These are phyloP conservation scores for Trifolium dubium DNA, from an alignment of 306 rosid genomes.

Conservation along the genomic window DNA sequence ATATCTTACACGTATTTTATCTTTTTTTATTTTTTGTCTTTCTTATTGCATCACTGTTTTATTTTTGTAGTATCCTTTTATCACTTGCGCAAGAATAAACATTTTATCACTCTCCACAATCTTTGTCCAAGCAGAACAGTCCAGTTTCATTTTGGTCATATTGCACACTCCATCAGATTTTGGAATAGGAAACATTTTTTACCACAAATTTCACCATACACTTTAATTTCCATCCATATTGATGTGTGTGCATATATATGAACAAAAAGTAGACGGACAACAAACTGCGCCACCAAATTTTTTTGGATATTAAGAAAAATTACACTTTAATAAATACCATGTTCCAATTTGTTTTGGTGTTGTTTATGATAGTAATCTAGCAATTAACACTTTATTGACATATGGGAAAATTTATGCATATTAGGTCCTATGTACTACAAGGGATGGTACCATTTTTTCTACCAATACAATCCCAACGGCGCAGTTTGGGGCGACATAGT, in stretches of 20 bases:
- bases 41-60: neutral
- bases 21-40: neutral
- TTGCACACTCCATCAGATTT: neutral
- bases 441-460: conserved; percentile 97
- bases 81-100: neutral
- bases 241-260: too few relatives aligned
- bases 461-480: conserved; percentile 84
- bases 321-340: neutral
- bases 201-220: neutral
- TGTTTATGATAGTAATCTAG: neutral
- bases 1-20: neutral
- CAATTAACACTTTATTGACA: neutral
- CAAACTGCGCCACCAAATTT: too few relatives aligned
- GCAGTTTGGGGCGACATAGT: conserved; percentile 93
- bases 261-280: too few relatives aligned
- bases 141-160: conserved; percentile 1
- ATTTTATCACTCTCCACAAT: neutral
- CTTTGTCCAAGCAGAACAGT: neutral
- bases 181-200: neutral
- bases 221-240: neutral
- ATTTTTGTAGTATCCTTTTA: neutral
- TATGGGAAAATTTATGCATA: conserved; percentile 18
- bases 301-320: too few relatives aligned
- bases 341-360: neutral
- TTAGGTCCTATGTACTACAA: conserved; percentile 89